Evolutionary conservation across 1,139 yeast genomes (phyloP).

Genomic region (Diutina catenulata): DNA sequence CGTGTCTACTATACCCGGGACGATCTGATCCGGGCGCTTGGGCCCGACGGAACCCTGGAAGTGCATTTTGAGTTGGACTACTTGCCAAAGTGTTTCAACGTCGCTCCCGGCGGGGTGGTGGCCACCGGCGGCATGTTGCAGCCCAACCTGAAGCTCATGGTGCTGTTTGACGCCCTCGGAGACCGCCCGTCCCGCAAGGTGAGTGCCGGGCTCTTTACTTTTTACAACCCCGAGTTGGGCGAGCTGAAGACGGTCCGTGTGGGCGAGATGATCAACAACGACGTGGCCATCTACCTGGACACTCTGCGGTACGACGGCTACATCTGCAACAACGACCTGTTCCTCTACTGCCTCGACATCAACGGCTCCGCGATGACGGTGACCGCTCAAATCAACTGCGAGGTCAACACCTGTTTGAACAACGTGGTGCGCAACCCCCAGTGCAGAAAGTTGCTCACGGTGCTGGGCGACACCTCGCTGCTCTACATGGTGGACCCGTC

Average conservation of each 20-base stretch:
- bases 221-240: conserved; percentile 26
- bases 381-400: conserved; percentile 1
- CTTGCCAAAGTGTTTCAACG: conserved; percentile 1
- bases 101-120: neutral
- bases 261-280: conserved; percentile 77
- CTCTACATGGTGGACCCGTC: conserved; percentile 4
- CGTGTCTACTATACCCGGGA: conserved; percentile 22
- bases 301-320: conserved; percentile 38
- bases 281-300: conserved; percentile 43
- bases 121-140: conserved; percentile 1
- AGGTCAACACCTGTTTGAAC: conserved; percentile 1
- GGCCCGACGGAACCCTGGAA: conserved; percentile 10
- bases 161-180: conserved; percentile 48
- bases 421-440: conserved; percentile 2
- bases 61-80: conserved; percentile 2
- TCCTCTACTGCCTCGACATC: conserved; percentile 55
- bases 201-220: neutral
- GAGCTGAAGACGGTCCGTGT: conserved; percentile 32
- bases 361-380: neutral
- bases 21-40: conserved; percentile 18
- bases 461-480: conserved; percentile 2
- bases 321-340: conserved; percentile 75
- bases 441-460: neutral
- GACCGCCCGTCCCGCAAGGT: conserved; percentile 14
- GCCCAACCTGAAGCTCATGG: conserved; percentile 20